Evolutionary conservation across 2,329 filamentous ascomycete species (phyloP), one percentile per base, ranked within the genome.

Genomic region (Truncatella angustata): DNA sequence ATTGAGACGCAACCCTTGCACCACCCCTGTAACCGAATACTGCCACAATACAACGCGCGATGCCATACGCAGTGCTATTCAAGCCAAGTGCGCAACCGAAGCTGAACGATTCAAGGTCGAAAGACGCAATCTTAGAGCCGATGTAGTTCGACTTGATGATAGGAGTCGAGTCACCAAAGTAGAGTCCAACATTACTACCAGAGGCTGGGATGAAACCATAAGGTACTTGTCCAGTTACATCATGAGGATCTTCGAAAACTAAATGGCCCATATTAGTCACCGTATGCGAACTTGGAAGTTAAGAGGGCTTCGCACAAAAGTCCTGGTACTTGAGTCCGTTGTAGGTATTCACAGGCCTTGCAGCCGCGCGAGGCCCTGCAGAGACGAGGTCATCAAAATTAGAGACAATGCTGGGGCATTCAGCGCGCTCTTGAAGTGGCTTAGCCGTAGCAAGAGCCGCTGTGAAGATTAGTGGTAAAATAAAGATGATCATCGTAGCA

Each of bases 321-420:
- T 44, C 40, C 23, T 44, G 40, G 40, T 24, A 44, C 40, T 44
- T 44, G 21, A 44, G 11, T 44, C 40, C 40, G 24, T 44, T 44
- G 23, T 44, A 44, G n/a, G 40, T 44, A 16, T 23, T 14, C 4
- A 44, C 12, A 26, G 40, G 21, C 3, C 10, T 26, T 12, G 20
- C 40, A 1, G 40, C 21, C 16, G 23, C 40, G 10, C 40, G 40
- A 30, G 40, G 40, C 7, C 40, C 40, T 26, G 11, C 40, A 12
- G 40, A 24, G 40, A 24, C 9, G 11, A 44, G 23, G 20, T 44
- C 40, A 24, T 44, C 40, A 16, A 44, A 44, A 4, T 9, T 28
- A 32, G 28, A 32, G 28, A 2, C 28, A 14, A 32, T 32, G 28
- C 28, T 32, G 14, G 28, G 28, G 28, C 28, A 32, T 32, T 9